Evolutionary conservation across 441 rosid species (phyloP), one percentile per base, ranked within the genome.

Genomic region (Arabidopsis hybrid): DNA sequence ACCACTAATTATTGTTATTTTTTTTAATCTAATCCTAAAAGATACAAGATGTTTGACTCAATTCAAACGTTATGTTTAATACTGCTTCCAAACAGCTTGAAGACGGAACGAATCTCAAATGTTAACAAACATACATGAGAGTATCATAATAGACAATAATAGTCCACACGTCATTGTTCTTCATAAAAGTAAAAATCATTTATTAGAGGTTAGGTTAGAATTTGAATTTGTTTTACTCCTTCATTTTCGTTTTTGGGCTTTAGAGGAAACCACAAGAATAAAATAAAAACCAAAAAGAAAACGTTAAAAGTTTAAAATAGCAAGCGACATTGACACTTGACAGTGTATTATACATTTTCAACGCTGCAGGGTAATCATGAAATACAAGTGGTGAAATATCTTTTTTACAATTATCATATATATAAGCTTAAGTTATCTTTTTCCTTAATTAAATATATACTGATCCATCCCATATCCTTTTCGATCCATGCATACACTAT

Each of bases 101-200:
- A 65, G 77, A 65, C 66, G 29, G 51, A 65, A 57, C 35, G 66
- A 73, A 73, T 65, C 72, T 73, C 65, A 34, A n/a, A 8, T 63
- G n/a, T 13, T 46, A 26, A 35, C 58, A 8, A 62, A 26, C 60
- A 26, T 4, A 32, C 12, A 51, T 13, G 52, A 38, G 36, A 8
- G 64, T 69, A 35, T 69, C n/a, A 21, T 21, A 21, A 21, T 21
- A 21, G 26, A 21, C 26, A 21, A 45, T 45, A n/a, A 45, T 45
- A n/a, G 55, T 64, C 35, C 42, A 35, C 36, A 69, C 39, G 66
- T 47, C 45, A 60, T 51, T 59, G 16, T 60, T 38, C 16, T 36
- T 60, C 60, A 36, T 36, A 31, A 31, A 62, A 42, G 17, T 16
- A 39, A 62, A 12, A 31, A 17, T 12, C 76, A 62, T 53, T 62